Evolutionary conservation across 306 rosid genomes (phyloP), one percentile per base, ranked within the genome.

Genomic region (Quercus glauca): DNA sequence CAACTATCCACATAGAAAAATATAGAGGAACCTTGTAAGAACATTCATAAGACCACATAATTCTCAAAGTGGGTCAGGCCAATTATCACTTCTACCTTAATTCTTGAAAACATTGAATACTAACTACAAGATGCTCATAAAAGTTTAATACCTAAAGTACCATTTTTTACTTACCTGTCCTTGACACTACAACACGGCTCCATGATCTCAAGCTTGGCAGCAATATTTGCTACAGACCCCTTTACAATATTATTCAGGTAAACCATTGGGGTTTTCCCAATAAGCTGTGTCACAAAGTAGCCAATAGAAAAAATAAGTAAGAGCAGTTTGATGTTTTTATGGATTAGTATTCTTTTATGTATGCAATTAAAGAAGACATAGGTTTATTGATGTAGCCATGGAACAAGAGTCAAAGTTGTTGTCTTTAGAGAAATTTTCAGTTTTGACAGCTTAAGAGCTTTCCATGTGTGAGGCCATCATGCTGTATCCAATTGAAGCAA

Each of bases 131-230:
- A 73, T 45, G 21, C 59, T 69, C 58, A 52, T 37, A 72, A 20
- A 33, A 45, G 31, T 28, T 79, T 4, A 75, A 11, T 28, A 69
- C 55, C 76, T 14, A 83, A 76, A 75, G 13, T 14, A 4, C 4
- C 55, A 71, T 29, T 37, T 61, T 68, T 71, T 78, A 81, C 84
- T 81, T 63, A 94, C 98, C 99, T 90, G 85, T 95, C 99, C 88
- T 95, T 95, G 85, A 95, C 99, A 86, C 99, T 95, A 75, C 99
- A 95, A 83, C 99, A 95, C 0, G 99, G 99, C 87, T 95, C 99
- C 99, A 95, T 95, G 78, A 92, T 92, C 91, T 95, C 99, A 81
- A 95, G 99, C 88, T 95, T 95, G 57, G 99, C 99, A 81, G 99
- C 99, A 85, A 95, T 83, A 79, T 88, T 95, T 57, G 99, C 97